A percentile compares a stretch with the other conserved stretches of the same genome.
Conservation (phyloP, 805 yeast species). For the Saturnispora mendoncae region DNA sequence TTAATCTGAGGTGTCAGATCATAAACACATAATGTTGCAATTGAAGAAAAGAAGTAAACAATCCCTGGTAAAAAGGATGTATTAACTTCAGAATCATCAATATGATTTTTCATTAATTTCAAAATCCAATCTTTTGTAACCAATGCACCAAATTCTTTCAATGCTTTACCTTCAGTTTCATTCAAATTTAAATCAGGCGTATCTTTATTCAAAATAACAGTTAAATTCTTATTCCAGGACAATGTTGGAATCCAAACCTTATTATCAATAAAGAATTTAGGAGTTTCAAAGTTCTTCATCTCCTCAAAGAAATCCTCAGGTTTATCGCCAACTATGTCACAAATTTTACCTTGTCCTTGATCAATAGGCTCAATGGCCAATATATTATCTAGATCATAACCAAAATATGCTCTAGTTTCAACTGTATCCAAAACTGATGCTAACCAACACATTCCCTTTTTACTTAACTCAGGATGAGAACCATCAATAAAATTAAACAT, state of each 20-base stretch:
- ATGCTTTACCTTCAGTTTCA: constrained; percentile 33
- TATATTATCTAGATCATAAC: constrained; percentile 37
- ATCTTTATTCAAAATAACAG: constrained; percentile 34
- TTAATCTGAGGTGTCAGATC: constrained; percentile 35
- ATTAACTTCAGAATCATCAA: constrained; percentile 60
- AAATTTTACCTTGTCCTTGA: constrained; percentile 14
- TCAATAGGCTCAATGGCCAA: constrained; percentile 26
- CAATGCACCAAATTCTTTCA: constrained; percentile 35
- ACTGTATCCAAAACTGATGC: constrained; percentile 36
- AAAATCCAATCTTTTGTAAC: constrained; percentile 54
- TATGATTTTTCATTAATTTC: constrained; percentile 40
- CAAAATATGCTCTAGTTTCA: constrained; percentile 19
- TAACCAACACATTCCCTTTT: constrained; percentile 51
- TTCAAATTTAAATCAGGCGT: constrained; percentile 27
- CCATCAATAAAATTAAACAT: constrained; percentile 41
- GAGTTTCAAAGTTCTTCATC: constrained; percentile 37
- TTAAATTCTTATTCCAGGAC: constrained; percentile 58
- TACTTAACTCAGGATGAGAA: constrained; percentile 63
- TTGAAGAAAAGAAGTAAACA: constrained; percentile 45
- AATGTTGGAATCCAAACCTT: constrained; percentile 57
- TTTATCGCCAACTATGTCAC: constrained; percentile 14
- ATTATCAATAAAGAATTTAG: constrained; percentile 49
- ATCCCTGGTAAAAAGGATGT: constrained; percentile 59
- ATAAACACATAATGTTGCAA: constrained; percentile 41
- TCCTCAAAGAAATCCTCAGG: constrained; percentile 40